Conservation (phyloP, 345 rosid genomes). For the Hirschfeldia incana region DNA sequence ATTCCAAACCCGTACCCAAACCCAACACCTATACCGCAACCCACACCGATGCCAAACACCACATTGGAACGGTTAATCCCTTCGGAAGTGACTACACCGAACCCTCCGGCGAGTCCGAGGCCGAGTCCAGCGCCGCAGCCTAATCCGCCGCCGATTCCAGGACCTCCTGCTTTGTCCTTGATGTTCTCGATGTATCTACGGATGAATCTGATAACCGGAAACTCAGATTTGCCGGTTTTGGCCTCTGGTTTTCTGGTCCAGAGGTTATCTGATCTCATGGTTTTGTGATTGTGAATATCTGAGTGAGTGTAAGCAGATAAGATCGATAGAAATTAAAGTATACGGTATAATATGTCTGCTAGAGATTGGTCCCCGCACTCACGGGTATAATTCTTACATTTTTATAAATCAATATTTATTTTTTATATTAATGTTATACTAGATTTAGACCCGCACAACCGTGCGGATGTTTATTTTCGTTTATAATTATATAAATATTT, state of each 20-base stretch:
- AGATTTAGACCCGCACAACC: too few species aligned
- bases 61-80: slow-evolving; percentile 45
- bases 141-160: slow-evolving; percentile 55
- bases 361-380: too few species aligned
- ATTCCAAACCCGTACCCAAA: slow-evolving; percentile 59
- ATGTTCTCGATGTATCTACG: slow-evolving; percentile 32
- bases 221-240: slow-evolving; percentile 34
- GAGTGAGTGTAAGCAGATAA: neutral
- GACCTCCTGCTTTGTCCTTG: slow-evolving; percentile 47
- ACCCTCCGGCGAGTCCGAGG: slow-evolving; percentile 52
- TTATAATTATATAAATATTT: too few species aligned
- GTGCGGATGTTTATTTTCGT: too few species aligned
- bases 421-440: too few species aligned
- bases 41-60: slow-evolving; percentile 51
- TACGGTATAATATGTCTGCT: neutral
- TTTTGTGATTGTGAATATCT: slow-evolving; percentile 4
- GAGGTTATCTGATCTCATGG: slow-evolving; percentile 41
- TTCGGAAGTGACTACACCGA: slow-evolving; percentile 44
- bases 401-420: too few species aligned
- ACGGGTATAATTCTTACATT: too few species aligned
- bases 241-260: slow-evolving; percentile 41
- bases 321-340: neutral
- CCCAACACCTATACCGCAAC: slow-evolving; percentile 61
- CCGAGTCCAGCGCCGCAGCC: slow-evolving; percentile 62
- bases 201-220: slow-evolving; percentile 49